A percentile compares a stretch with the other conserved stretches of the same genome.
Evolutionary conservation across 768 basidiomycete genomes (phyloP).

Genomic region (Rhodosporidiobolus odoratus): DNA sequence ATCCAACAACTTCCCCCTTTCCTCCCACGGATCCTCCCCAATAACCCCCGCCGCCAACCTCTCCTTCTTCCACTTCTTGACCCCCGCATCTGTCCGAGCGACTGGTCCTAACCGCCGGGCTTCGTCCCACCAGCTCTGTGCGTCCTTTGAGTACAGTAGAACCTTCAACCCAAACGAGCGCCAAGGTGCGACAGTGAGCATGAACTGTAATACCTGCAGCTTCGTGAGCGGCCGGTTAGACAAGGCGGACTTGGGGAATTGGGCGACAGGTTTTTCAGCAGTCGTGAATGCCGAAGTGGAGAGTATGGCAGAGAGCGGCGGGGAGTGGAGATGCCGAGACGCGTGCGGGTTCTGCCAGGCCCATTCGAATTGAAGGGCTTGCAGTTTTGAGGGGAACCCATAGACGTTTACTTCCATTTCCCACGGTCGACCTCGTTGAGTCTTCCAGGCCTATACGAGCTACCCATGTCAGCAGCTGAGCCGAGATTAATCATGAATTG

Average conservation of each 20-base stretch:
- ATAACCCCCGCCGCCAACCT: slow-evolving; percentile 1
- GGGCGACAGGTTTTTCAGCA: slow-evolving; percentile 17
- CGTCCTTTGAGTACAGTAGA: slow-evolving; percentile 44
- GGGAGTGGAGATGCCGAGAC: slow-evolving; percentile 44
- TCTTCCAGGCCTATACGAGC: slow-evolving; percentile 33
- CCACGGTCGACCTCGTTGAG: slow-evolving; percentile 43
- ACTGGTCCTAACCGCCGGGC: slow-evolving; percentile 17
- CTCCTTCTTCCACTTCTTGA: slow-evolving; percentile 18
- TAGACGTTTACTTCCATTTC: slow-evolving; percentile 51
- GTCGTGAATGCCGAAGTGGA: slow-evolving; percentile 5
- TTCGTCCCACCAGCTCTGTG: slow-evolving; percentile 40
- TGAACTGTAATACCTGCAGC: slow-evolving; percentile 45
- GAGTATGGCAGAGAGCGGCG: neutral
- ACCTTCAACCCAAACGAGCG: slow-evolving; percentile 44
- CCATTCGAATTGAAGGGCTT: slow-evolving; percentile 52
- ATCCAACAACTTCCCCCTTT: slow-evolving; percentile 8
- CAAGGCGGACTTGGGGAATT: slow-evolving; percentile 24
- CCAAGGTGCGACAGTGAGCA: slow-evolving; percentile 47
- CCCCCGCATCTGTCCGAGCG: slow-evolving; percentile 19
- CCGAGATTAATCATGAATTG: no score
- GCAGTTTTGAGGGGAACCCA: slow-evolving; percentile 51
- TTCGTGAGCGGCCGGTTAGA: slow-evolving; percentile 36
- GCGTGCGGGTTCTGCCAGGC: slow-evolving; percentile 51
- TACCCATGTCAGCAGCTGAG: no score
- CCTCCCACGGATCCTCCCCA: slow-evolving; percentile 23